Evolutionary conservation across 306 rosid genomes (phyloP), one percentile per base, ranked within the genome.

Genomic region (Quercus parvula): DNA sequence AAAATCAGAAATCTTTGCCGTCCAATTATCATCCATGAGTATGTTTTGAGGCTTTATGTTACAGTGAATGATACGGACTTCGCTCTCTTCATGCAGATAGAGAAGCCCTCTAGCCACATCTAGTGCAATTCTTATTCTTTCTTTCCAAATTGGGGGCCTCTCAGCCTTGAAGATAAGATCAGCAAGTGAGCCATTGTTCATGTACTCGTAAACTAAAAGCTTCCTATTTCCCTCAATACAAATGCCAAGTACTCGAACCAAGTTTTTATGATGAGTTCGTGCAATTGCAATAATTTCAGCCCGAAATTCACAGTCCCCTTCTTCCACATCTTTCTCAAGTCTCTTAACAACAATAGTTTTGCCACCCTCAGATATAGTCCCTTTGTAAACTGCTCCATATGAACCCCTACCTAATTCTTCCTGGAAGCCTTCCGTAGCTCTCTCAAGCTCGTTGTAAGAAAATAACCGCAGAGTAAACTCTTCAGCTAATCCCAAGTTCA

Each of bases 401-500:
- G 71, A 7, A 0, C 71, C 71, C 51, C 13, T 66, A 18, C 71
- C 71, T 31, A 66, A 18, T 1, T 66, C 71, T 66, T 66, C 51
- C 51, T 31, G 6, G 15, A 66, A 66, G 49, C 71, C 71, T 0
- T 15, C 46, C 0, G 51, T 66, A 17, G 49, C 71, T 0, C 9
- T 18, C 24, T 66, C 71, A 66, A 66, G 71, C 71, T 66, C 77
- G 52, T 63, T 9, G 68, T 79, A 79, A 27, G 83, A 58, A 59
- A 31, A 79, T 20, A 56, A 54, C 63, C 51, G 78, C 57, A 73
- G 13, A 13, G 44, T 33, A 19, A 61, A 72, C 14, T 79, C 78
- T 54, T 73, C 78, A 1, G 49, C 62, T 33, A 79, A 49, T 51
- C 56, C 78, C 56, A 73, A 3, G 10, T 79, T 63, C 28, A 78